phyloP scores from a whole-genome alignment of 306 rosid species.

The Purshia tridentata region DNA sequence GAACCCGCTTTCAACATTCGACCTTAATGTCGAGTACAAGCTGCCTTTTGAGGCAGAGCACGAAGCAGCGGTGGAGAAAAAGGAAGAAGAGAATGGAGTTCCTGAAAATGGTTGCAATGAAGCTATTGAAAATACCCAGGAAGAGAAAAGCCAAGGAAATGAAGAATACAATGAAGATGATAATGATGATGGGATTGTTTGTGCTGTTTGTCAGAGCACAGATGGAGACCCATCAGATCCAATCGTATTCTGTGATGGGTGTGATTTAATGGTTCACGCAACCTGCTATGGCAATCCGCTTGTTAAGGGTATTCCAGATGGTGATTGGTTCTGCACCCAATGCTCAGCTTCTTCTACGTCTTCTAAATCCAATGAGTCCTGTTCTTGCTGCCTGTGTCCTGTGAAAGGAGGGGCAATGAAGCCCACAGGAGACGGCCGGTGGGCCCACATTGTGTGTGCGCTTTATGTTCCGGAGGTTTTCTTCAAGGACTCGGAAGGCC shows the following conservation, averaged over 20 bases:
- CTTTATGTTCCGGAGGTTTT: conserved; percentile 78
- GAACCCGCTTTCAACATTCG: conserved; percentile 29
- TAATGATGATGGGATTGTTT: conserved; percentile 60
- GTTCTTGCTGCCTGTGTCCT: conserved; percentile 55
- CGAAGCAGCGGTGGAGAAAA: neutral
- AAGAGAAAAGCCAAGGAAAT: neutral
- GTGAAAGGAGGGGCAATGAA: conserved; percentile 64
- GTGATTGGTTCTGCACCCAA: conserved; percentile 70
- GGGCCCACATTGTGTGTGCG: conserved; percentile 80
- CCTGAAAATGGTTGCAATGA: neutral
- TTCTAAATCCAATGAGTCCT: neutral
- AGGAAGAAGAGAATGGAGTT: neutral
- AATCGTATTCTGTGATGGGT: conserved; percentile 84
- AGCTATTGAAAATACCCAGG: conserved; percentile 1
- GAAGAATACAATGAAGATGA: conserved; percentile 8
- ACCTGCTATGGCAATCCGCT: conserved; percentile 81
- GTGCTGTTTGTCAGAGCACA: conserved; percentile 74
- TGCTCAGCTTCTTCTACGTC: conserved; percentile 32
- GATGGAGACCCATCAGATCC: conserved; percentile 80
- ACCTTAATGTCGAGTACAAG: conserved; percentile 58
- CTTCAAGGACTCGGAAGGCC: conserved; percentile 67
- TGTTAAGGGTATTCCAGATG: conserved; percentile 50
- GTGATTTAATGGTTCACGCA: conserved; percentile 83
- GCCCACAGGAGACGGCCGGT: conserved; percentile 39
- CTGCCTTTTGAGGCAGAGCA: conserved; percentile 21